Percentiles rank a stretch among this genome's conserved stretches.
Evolutionary conservation across 306 rosid genomes (phyloP).

Genomic region (Pterocarpus santalinus): DNA sequence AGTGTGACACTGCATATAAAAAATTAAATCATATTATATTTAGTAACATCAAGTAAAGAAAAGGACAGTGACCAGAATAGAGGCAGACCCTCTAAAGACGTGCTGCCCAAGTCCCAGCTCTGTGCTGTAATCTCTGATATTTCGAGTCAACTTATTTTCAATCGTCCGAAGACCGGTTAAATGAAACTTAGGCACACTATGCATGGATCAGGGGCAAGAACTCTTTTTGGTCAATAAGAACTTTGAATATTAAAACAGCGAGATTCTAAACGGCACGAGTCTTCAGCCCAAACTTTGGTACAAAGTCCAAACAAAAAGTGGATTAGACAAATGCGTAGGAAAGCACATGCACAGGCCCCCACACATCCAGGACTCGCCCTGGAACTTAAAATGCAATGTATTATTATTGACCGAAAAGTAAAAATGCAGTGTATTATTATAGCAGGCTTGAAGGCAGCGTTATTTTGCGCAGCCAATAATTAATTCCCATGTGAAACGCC

Average conservation of each 20-base stretch:
- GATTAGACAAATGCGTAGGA: neutral
- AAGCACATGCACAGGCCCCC: conserved; percentile 46
- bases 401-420: neutral
- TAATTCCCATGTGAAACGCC: conserved; percentile 48
- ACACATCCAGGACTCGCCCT: conserved; percentile 20
- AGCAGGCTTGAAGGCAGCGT: conserved; percentile 33
- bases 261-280: neutral
- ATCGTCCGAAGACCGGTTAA: neutral
- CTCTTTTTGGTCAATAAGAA: neutral
- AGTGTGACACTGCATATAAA: neutral
- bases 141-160: neutral
- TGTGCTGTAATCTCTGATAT: neutral
- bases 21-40: neutral
- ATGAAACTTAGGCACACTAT: neutral
- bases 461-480: conserved; percentile 30
- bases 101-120: neutral
- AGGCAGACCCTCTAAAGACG: neutral
- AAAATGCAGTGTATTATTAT: neutral
- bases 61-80: neutral
- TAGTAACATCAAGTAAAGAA: neutral
- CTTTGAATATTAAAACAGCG: neutral
- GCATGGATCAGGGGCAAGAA: neutral
- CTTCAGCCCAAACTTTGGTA: neutral
- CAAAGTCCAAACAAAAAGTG: conserved; percentile 32
- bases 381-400: neutral